phyloP scores from a whole-genome alignment of 2,329 filamentous ascomycete species.

The Penicillium sp. region DNA sequence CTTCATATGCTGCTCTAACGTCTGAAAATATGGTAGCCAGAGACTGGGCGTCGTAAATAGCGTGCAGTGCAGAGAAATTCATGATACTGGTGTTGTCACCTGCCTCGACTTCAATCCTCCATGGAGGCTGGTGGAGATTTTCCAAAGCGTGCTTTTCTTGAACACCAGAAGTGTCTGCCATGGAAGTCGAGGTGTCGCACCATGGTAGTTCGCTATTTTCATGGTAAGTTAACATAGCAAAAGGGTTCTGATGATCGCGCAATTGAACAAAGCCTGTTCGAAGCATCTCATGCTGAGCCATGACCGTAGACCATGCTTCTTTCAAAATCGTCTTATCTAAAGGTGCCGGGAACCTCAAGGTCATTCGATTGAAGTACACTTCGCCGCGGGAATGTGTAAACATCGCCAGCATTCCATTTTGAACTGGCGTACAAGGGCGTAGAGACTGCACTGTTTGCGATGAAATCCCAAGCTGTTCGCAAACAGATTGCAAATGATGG shows the following conservation, averaged over 20 bases:
- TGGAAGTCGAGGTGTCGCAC: constrained; percentile 23
- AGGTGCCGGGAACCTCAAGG: constrained; percentile 49
- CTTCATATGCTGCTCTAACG: constrained; percentile 49
- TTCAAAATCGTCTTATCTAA: constrained; percentile 47
- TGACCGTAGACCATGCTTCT: constrained; percentile 60
- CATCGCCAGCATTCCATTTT: constrained; percentile 75
- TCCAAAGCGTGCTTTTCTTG: constrained; percentile 37
- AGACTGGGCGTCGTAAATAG: constrained; percentile 80
- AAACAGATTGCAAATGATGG: constrained; percentile 39
- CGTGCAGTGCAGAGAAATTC: constrained; percentile 68
- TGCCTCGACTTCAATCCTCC: constrained; percentile 58
- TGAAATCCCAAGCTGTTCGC: constrained; percentile 33
- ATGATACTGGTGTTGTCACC: constrained; percentile 32
- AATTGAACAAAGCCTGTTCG: constrained; percentile 70
- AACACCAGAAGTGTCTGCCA: not conserved
- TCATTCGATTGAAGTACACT: constrained; percentile 74
- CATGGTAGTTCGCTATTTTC: constrained; percentile 42
- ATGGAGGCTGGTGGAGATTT: constrained; percentile 58
- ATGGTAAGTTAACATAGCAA: constrained; percentile 70
- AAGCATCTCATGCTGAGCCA: constrained; percentile 66
- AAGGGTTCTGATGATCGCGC: constrained; percentile 61
- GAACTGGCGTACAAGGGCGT: constrained; percentile 75
- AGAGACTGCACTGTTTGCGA: constrained; percentile 54
- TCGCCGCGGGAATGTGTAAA: constrained; percentile 66
- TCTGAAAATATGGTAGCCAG: constrained; percentile 64